Base-by-base conservation (phyloP, 768 basidiomycete genomes). In the Auriscalpium vulgare region DNA sequence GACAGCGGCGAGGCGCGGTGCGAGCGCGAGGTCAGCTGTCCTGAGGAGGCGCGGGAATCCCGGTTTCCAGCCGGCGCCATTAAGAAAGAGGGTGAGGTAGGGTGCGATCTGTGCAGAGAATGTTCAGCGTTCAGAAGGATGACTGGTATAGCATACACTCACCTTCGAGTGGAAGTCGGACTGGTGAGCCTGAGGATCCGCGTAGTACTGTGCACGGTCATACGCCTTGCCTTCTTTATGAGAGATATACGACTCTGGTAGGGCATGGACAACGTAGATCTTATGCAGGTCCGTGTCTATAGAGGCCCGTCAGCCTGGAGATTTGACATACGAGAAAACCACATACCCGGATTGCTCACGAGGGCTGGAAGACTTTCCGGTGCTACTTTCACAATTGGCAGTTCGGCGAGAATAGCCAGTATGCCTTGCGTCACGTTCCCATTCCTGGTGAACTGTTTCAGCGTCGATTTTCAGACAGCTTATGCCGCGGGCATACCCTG, bases 401-500 rank as follows among this genome's bases (percentile, higher is more conserved):
- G 75, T 57, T 91, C 85, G 0, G 74, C 60, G 5, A 95, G 70
- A 58, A 91, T 86, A 10, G 82, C 83, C 10, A 89, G 73, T 29
- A 83, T 84, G 8, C 94, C 94, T 59, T 84, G 73, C 0, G 91
- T 78, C 0, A 97, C 94, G 53, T 92, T 89, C 11, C 94, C 94
- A 2, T 74, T 80, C 10, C 91, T 92, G 47, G 53, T 38, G 13
- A 37, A 40, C 58, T 43, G 43, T 9, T 56, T 21, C 43, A 38
- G 19, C 17, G 40, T 35, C 0, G 61, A 47, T 43, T 4, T 51
- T 17, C 35, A 40, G 9, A 50, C 11, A 64, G 34, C n/a, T 45
- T 47, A n/a, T 5, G 60, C 23, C 51, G 40, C 19, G 19, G 5
- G 23, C 76, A 50, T 66, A 91, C 89, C 92, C 92, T 21, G 91